Conservation (phyloP, 257 asterid species). For the Leptodermis oblonga region DNA sequence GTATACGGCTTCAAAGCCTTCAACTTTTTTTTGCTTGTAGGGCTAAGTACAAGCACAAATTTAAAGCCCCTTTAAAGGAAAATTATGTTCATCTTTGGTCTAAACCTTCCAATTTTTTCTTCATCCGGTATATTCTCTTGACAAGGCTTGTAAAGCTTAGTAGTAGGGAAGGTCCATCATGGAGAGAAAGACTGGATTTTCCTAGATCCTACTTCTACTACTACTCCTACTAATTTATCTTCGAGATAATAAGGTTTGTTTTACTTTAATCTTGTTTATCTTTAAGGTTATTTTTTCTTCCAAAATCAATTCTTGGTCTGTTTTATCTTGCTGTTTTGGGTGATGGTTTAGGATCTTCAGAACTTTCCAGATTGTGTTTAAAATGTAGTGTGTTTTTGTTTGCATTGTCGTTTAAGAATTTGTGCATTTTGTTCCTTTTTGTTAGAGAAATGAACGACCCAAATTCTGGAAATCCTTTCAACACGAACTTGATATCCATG, state of each 20-base stretch:
- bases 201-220: slow-evolving; percentile 1
- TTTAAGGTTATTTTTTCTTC: not conserved
- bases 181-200: not conserved
- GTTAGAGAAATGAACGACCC: slow-evolving; percentile 24
- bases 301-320: not conserved
- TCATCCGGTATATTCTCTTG: slow-evolving; percentile 11
- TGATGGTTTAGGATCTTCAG: not conserved
- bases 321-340: not conserved
- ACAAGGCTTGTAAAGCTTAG: slow-evolving; percentile 3
- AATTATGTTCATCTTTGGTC: slow-evolving; percentile 10
- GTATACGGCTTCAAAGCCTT: slow-evolving; percentile 11
- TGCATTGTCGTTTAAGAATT: not conserved
- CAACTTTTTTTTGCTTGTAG: slow-evolving; percentile 8
- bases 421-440: not conserved
- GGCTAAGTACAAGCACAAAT: not conserved
- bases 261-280: not conserved
- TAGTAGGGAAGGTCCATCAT: slow-evolving; percentile 6
- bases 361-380: not conserved
- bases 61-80: slow-evolving; percentile 1
- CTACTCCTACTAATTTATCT: slow-evolving; percentile 1
- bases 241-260: slow-evolving; percentile 8
- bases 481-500: slow-evolving; percentile 23
- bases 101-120: slow-evolving; percentile 1
- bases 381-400: not conserved
- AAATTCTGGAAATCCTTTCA: slow-evolving; percentile 29